Conservation (phyloP, 305 asterid genomes). For the Solanum aculeatissimum region DNA sequence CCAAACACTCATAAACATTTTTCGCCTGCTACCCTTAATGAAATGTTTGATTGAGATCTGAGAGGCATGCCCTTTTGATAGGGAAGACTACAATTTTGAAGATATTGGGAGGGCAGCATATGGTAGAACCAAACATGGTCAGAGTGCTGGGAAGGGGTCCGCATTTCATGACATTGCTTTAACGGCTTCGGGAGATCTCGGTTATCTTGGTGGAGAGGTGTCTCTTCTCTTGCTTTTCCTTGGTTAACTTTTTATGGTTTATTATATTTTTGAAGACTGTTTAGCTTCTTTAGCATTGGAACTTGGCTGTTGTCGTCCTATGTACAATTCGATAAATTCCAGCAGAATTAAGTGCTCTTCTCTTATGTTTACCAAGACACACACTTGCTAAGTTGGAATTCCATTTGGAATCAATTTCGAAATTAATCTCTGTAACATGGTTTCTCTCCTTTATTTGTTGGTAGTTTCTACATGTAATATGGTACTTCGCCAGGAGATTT, state of each 20-base stretch:
- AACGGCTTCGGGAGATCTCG: conserved; percentile 83
- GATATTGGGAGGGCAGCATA: conserved; percentile 91
- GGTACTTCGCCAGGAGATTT: neutral
- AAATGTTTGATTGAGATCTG: neutral
- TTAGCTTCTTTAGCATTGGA: neutral
- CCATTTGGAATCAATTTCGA: neutral
- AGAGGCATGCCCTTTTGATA: conserved; percentile 1
- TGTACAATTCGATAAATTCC: neutral
- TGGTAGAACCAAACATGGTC: conserved; percentile 86
- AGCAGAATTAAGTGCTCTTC: neutral
- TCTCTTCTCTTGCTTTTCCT: neutral
- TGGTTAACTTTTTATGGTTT: neutral
- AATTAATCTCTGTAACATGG: neutral
- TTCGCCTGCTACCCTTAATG: neutral
- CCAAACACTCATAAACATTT: neutral
- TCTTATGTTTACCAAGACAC: neutral
- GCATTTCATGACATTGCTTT: conserved; percentile 93
- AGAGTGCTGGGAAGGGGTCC: conserved; percentile 86
- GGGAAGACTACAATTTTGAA: conserved; percentile 93
- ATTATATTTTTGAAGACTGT: neutral
- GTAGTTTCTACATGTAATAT: neutral
- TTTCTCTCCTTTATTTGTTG: neutral
- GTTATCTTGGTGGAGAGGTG: conserved; percentile 98
- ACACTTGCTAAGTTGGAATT: neutral
- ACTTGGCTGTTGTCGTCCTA: neutral